These are phyloP conservation scores for Copromyces sp. DNA, from an alignment of 495 filamentous ascomycete genomes.

Conservation along the genomic window DNA sequence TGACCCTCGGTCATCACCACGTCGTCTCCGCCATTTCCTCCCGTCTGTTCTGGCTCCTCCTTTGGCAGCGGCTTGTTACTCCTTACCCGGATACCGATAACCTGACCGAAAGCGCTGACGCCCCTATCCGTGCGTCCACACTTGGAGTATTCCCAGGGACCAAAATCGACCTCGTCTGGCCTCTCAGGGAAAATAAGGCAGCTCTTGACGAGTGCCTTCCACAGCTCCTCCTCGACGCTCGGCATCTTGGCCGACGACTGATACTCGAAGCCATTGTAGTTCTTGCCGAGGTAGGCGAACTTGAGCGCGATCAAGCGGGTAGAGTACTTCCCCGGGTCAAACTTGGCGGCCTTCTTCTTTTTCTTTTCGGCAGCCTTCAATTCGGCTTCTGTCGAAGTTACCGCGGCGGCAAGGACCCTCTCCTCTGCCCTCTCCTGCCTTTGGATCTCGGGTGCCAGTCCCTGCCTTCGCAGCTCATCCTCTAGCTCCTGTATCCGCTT, in stretches of 20 bases:
- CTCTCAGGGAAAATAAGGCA: slow-evolving; percentile 67
- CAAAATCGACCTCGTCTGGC: slow-evolving; percentile 52
- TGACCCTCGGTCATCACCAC: neutral
- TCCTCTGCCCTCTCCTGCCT: neutral
- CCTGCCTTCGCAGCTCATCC: slow-evolving; percentile 32
- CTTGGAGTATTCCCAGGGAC: slow-evolving; percentile 80
- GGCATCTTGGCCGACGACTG: slow-evolving; percentile 54
- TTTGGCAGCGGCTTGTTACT: slow-evolving; percentile 53
- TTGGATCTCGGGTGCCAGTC: neutral
- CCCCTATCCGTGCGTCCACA: slow-evolving; percentile 88
- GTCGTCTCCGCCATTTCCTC: neutral
- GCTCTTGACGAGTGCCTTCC: slow-evolving; percentile 74
- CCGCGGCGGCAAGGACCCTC: neutral
- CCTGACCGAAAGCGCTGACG: slow-evolving; percentile 95
- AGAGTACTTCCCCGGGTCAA: slow-evolving; percentile 71
- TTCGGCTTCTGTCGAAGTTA: slow-evolving; percentile 5
- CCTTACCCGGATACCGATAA: slow-evolving; percentile 71
- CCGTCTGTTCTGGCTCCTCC: slow-evolving; percentile 4
- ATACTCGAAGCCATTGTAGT: slow-evolving; percentile 87
- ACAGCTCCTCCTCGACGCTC: slow-evolving; percentile 84
- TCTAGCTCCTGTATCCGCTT: slow-evolving; percentile 57
- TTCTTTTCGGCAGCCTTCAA: slow-evolving; percentile 8
- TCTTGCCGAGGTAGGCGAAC: slow-evolving; percentile 82
- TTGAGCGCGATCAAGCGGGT: slow-evolving; percentile 85
- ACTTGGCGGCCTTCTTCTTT: slow-evolving; percentile 20